Conservation (phyloP, 192 early-diverging fungal genomes). For the Backusella luteola region DNA sequence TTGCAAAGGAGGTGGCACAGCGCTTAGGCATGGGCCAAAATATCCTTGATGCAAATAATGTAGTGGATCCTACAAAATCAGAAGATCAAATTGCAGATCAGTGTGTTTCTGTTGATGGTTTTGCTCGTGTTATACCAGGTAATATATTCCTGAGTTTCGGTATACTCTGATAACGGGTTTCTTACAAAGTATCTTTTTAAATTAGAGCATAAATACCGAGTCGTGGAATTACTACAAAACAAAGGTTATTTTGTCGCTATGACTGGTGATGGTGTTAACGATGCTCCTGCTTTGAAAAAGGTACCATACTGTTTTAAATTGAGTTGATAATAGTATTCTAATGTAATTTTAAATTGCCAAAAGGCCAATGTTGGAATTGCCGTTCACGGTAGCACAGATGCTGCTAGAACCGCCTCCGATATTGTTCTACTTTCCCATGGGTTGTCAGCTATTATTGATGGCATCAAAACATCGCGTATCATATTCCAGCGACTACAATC, state of each 20-base stretch:
- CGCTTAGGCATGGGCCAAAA: slow-evolving; percentile 66
- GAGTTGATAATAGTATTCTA: slow-evolving; percentile 67
- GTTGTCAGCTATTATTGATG: slow-evolving; percentile 74
- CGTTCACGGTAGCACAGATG: slow-evolving; percentile 74
- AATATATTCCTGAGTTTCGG: slow-evolving; percentile 42
- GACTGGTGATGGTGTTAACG: slow-evolving; percentile 86
- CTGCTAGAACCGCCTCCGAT: slow-evolving; percentile 76
- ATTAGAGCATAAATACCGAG: slow-evolving; percentile 74
- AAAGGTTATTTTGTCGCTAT: slow-evolving; percentile 60
- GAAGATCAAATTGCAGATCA: slow-evolving; percentile 58
- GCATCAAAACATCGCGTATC: slow-evolving; percentile 63
- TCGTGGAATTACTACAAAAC: slow-evolving; percentile 70
- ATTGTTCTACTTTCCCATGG: slow-evolving; percentile 69
- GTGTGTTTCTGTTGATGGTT: slow-evolving; percentile 65
- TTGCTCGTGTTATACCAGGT: slow-evolving; percentile 74
- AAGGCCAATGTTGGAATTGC: slow-evolving; percentile 78
- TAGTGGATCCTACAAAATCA: slow-evolving; percentile 42
- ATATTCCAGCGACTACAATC: slow-evolving; percentile 76
- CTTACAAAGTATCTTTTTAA: slow-evolving; percentile 52
- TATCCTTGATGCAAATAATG: slow-evolving; percentile 61
- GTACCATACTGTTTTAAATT: slow-evolving; percentile 45
- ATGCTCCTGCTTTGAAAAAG: slow-evolving; percentile 80
- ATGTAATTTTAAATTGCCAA: neutral
- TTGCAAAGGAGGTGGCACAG: slow-evolving; percentile 71
- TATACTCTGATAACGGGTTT: neutral